Evolutionary conservation across 345 rosid species (phyloP), one percentile per base, ranked within the genome.

Genomic region (Bruguiera gymnorhiza): DNA sequence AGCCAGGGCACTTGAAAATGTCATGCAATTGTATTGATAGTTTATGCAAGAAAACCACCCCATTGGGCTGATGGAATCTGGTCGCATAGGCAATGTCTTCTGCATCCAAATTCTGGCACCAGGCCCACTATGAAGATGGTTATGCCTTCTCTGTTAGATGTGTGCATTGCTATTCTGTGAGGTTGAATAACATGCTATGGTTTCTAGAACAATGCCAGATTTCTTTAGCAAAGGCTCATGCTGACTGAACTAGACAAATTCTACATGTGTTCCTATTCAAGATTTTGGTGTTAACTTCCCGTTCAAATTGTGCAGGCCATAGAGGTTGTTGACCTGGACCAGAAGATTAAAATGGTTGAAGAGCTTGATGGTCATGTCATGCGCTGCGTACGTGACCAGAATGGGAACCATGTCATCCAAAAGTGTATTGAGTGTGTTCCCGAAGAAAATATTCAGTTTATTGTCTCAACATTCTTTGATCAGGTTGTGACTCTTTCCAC

Each of bases 361-460:
- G 98, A 93, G 81, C 98, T 93, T 66, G 96, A 93, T 60, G 90
- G 98, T 65, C 87, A 93, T 65, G 82, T 93, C 15, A 88, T 93
- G 98, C 94, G 96, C 48, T 93, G 96, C 19, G 98, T 93, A 13
- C 96, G 92, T 27, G 98, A 93, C 82, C 98, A 93, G 85, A 93
- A 93, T 56, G 98, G 98, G 70, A 93, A 93, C 82, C 98, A 93
- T 73, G 98, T 93, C 36, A 87, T 93, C 76, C 98, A 93, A 78
- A 93, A 93, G 86, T 93, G 98, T 73, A 91, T 93, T 13, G 98
- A 93, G 75, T 89, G 98, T 67, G 81, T 93, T 24, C 97, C 98
- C 63, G 98, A 91, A 81, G 98, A 91, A 52, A 83, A 87, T 26
- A 91, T 93, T 62, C 84, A 87, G 60, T 93, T 91, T 67, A 86